Evolutionary conservation across 768 basidiomycete genomes (phyloP), one percentile per base, ranked within the genome.

Genomic region (Amanita polypyramis): DNA sequence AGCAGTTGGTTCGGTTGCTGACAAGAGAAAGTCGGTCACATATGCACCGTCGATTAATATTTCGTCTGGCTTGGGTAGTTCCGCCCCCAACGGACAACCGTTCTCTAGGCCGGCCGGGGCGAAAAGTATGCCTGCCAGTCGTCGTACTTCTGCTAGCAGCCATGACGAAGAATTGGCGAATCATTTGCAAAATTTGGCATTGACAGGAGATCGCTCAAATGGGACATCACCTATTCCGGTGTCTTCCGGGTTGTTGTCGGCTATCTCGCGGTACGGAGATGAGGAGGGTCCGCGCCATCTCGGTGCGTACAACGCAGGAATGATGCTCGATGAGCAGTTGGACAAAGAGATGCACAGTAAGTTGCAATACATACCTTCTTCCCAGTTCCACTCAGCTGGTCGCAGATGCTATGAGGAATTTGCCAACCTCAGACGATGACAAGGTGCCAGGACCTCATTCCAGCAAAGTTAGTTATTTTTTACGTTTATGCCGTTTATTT

Each of bases 281-380:
- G 80, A 79, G 42, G 81, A 85, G 46, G 76, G 73, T 34, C 65
- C 70, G 11, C 73, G 70, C 42, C 77, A 79, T 59, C 76, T 77
- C 6, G 79, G 73, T 52, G 72, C 72, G 29, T 88, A 80, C 63
- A 90, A 89, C 58, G 78, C 85, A 34, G 88, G 87, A 25, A 84
- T 91, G 82, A 82, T 94, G 80, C 69, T 95, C 52, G 92, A 95
- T 55, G 87, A 94, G 62, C 90, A 94, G 59, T 66, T 95, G 55
- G 92, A 95, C 59, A 80, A 89, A 66, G 92, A 95, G 62, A 92
- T 95, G 80, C 83, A 93, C 60, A 92, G 91, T 92, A 56, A 57
- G 85, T 75, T 14, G 21, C 35, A 29, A 53, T n/a, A n/a, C 43
- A 36, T 30, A 47, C 27, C 51, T 43, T 37, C 32, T 48, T 12